Percentiles rank a stretch among this genome's conserved stretches.
phyloP scores from a whole-genome alignment of 2,329 filamentous ascomycete species.

The Helotiales sp. region DNA sequence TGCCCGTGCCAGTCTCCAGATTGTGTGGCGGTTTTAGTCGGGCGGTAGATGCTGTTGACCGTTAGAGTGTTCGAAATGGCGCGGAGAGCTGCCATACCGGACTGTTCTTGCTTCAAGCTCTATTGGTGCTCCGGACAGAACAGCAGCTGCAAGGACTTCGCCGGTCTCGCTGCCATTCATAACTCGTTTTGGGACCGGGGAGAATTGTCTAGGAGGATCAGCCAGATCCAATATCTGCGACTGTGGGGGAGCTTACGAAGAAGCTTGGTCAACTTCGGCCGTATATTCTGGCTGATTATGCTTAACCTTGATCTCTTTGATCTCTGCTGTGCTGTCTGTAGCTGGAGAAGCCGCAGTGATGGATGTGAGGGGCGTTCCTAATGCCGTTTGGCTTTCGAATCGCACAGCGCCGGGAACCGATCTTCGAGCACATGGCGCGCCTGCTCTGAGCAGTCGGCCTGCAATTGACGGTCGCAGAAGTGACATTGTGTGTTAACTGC shows the following conservation, averaged over 20 bases:
- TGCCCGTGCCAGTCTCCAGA: conserved; percentile 85
- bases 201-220: conserved; percentile 72
- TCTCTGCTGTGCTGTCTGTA: conserved; percentile 23
- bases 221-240: conserved; percentile 23
- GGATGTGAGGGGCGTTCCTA: conserved; percentile 46
- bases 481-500: conserved; percentile 58
- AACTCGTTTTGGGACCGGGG: conserved; percentile 84
- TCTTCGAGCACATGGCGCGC: conserved; percentile 46
- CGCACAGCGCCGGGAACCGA: conserved; percentile 54
- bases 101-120: conserved; percentile 94
- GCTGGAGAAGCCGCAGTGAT: conserved; percentile 37
- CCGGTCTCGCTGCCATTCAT: conserved; percentile 89
- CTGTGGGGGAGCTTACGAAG: conserved; percentile 69
- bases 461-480: conserved; percentile 64
- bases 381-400: conserved; percentile 55
- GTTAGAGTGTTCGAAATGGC: conserved; percentile 23
- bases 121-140: conserved; percentile 88
- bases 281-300: conserved; percentile 77
- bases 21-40: conserved; percentile 93
- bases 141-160: conserved; percentile 76
- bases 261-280: conserved; percentile 82
- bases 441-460: conserved; percentile 57
- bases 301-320: conserved; percentile 27
- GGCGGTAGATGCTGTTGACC: conserved; percentile 79
- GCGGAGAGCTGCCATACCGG: conserved; percentile 64